Conservation (phyloP, 352 stramenopile species). For the Phytophthora podocarpi region DNA sequence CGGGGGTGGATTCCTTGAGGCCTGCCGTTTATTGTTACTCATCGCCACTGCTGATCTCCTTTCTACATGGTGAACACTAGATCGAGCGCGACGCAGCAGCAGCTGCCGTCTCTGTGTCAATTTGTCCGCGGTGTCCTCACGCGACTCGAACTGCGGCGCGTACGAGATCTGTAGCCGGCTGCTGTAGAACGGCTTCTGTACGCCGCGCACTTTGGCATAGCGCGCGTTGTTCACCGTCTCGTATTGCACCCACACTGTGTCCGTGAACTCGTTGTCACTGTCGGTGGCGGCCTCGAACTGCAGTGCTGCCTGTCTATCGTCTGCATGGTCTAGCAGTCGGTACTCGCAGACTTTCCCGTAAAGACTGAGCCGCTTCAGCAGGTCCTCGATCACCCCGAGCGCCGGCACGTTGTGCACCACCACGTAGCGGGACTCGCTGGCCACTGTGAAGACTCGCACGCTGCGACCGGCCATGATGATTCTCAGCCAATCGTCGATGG, state of each 20-base stretch:
- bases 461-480: constrained; percentile 19
- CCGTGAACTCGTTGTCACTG: constrained; percentile 49
- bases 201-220: constrained; percentile 59
- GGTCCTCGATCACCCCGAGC: constrained; percentile 59
- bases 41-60: background rate
- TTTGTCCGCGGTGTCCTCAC: constrained; percentile 65
- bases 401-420: constrained; percentile 68
- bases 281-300: constrained; percentile 12
- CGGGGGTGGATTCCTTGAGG: constrained; percentile 5
- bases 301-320: constrained; percentile 43
- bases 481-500: constrained; percentile 28
- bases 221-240: constrained; percentile 79
- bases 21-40: constrained; percentile 1
- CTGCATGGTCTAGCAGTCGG: constrained; percentile 52
- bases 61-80: background rate
- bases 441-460: constrained; percentile 65
- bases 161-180: constrained; percentile 68
- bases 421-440: constrained; percentile 62
- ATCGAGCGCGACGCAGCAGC: constrained; percentile 40
- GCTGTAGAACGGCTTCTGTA: constrained; percentile 73
- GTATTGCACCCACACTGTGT: constrained; percentile 76
- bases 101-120: constrained; percentile 63
- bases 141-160: constrained; percentile 63
- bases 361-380: constrained; percentile 55
- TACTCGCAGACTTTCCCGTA: constrained; percentile 61